Conservation (phyloP, 257 asterid species). For the Dorcoceras hygrometricum region DNA sequence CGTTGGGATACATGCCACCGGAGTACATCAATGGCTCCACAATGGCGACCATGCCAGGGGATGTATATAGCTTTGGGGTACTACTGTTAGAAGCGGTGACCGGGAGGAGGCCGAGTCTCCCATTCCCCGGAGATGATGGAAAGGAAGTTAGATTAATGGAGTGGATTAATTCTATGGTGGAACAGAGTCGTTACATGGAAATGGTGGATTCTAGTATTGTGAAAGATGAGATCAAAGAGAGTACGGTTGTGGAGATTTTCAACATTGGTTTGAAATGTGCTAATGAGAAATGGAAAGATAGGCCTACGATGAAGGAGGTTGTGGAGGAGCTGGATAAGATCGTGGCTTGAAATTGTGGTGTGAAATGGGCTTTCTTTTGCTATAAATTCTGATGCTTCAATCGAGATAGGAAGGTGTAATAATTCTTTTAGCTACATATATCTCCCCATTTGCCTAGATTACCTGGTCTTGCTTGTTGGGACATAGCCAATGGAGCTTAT, state of each 20-base stretch:
- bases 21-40: slow-evolving; percentile 67
- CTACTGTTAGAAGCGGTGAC: slow-evolving; percentile 61
- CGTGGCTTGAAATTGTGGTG: neutral
- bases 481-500: no score
- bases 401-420: no score
- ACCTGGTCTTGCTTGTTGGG: no score
- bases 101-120: slow-evolving; percentile 69
- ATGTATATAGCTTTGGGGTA: slow-evolving; percentile 82
- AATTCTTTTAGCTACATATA: no score
- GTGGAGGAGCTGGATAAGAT: slow-evolving; percentile 42
- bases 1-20: slow-evolving; percentile 96
- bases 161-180: slow-evolving; percentile 53
- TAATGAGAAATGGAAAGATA: slow-evolving; percentile 32
- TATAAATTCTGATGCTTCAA: no score
- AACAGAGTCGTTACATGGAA: slow-evolving; percentile 40
- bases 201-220: slow-evolving; percentile 55
- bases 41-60: slow-evolving; percentile 56
- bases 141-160: slow-evolving; percentile 61
- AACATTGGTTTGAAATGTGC: slow-evolving; percentile 54
- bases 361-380: no score
- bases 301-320: slow-evolving; percentile 70
- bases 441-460: no score
- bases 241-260: slow-evolving; percentile 42
- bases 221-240: slow-evolving; percentile 34
- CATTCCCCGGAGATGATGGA: slow-evolving; percentile 58